Base-by-base conservation (phyloP, 805 yeast genomes). In the Ogataea ganodermae region DNA sequence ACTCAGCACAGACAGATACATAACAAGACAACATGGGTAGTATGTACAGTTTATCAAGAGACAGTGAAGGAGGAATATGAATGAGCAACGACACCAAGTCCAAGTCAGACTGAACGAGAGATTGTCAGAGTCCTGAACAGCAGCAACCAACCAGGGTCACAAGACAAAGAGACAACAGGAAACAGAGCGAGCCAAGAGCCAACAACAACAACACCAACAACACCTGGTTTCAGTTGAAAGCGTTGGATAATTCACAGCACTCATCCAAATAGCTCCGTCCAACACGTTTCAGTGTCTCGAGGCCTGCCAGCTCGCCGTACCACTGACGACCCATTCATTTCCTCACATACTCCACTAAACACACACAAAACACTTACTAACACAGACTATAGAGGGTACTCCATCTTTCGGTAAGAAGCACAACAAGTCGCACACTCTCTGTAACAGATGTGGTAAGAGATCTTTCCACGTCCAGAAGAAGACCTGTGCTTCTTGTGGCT, bases 351-450 rank as follows among this genome's bases (percentile, higher is more conserved):
- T 31, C 20, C 12, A 38, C 67, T 70, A n/a, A n/a, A n/a, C n/a
- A n/a, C n/a, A n/a, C n/a, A n/a, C n/a, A n/a, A n/a, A n/a, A n/a
- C n/a, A n/a, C 42, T 52, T 55, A 40, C 43, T 40, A 40, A 40
- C 43, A 21, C 32, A 5, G 9, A 49, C 53, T 57, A 61, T 68
- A 82, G 96, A 92, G 90, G 99, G 99, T 89, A 92, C 99, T 78
- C 97, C 98, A 81, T 89, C 97, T 76, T 86, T 89, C 84, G 99
- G 99, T 85, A 92, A 92, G 83, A 90, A 94, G 79, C 97, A 94
- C 89, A 91, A 88, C 92, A 94, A 94, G 83, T 86, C 98, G 74
- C 99, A 94, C 89, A 86, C 95, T 74, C 82, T 91, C 78, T 94
- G 99, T 85, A 89, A 87, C 83, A 86, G 96, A 86, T 94, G 99